Base-by-base conservation (phyloP, 139 green algal genomes). In the Chlorella sp. region DNA sequence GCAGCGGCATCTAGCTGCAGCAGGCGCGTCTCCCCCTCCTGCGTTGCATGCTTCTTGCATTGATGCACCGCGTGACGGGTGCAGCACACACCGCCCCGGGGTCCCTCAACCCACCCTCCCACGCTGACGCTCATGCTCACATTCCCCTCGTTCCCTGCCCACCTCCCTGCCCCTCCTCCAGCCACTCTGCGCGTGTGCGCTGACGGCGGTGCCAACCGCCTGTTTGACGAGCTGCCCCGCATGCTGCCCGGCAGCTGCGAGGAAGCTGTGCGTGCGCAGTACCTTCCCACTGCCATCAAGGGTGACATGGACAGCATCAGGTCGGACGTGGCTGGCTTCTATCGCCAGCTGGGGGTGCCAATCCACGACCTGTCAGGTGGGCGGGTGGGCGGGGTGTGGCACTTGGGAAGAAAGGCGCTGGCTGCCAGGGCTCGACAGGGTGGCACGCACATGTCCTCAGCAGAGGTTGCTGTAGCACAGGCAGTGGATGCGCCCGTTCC, bases 151-250 rank as follows among this genome's bases (percentile, higher is more conserved):
- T 28, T 34, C 34, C 78, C 28, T n/a, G 0, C 39, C 26, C 3
- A 68, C 37, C 37, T 57, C 21, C n/a, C 68, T 28, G 0, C 14
- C 75, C 16, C 36, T 24, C 26, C 24, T 81, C 69, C 88, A 91
- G 97, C 95, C 3, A 73, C 79, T 0, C 87, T 96, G 14, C 91
- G 93, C 1, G 89, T 99, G 7, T 99, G 96, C 86, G 97, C 97
- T 15, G 97, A 99, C 90, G 98, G 97, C 32, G 97, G 97, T 14
- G 95, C 95, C 60, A 99, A 99, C 93, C 91, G 96, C 21, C 92
- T 99, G 80, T 96, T 96, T 82, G 96, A 99, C 76, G 87, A 96
- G 81, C 83, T 98, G 26, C 95, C 96, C 0, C 53, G 21, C 12
- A 69, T 93, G 69, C 40, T 93, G 26, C 88, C 81, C 0, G 66